Evolutionary conservation across 805 yeast species (phyloP).

Genomic region (Tetrapisispora phaffii): DNA sequence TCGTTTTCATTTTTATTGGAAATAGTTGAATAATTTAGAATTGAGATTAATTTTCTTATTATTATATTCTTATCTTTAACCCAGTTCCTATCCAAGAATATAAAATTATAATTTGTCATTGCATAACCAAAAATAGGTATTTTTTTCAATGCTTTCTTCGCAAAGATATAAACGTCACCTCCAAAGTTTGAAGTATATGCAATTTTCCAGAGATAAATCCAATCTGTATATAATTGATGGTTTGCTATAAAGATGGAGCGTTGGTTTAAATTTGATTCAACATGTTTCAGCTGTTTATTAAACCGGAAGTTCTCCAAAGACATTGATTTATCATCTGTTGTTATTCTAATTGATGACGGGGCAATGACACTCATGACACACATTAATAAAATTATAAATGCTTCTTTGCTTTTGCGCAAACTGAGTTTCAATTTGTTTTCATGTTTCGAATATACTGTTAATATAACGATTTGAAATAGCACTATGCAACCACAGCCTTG

Average conservation of each 20-base stretch:
- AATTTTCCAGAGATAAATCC: constrained; percentile 86
- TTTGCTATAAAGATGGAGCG: constrained; percentile 65
- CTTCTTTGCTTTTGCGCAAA: constrained; percentile 47
- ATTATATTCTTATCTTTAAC: constrained; percentile 55
- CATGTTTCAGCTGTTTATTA: constrained; percentile 14
- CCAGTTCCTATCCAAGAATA: constrained; percentile 83
- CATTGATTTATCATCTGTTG: constrained; percentile 35
- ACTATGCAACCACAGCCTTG: constrained; percentile 5
- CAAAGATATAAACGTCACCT: constrained; percentile 57
- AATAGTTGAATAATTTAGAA: neutral
- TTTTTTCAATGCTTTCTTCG: constrained; percentile 61
- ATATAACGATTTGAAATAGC: neutral
- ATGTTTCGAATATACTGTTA: constrained; percentile 23
- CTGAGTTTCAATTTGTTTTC: constrained; percentile 32
- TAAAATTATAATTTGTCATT: constrained; percentile 67
- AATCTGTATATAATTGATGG: constrained; percentile 89
- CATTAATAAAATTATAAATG: constrained; percentile 46
- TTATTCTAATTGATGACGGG: constrained; percentile 43
- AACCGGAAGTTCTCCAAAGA: constrained; percentile 28
- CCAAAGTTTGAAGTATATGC: constrained; percentile 58
- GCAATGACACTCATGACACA: constrained; percentile 42
- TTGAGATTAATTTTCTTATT: constrained; percentile 12
- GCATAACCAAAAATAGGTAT: constrained; percentile 80
- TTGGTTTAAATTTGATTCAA: constrained; percentile 32
- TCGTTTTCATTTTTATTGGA: neutral